These are phyloP conservation scores for Paulownia fortunei DNA, from an alignment of 257 asterid species.

Conservation along the genomic window DNA sequence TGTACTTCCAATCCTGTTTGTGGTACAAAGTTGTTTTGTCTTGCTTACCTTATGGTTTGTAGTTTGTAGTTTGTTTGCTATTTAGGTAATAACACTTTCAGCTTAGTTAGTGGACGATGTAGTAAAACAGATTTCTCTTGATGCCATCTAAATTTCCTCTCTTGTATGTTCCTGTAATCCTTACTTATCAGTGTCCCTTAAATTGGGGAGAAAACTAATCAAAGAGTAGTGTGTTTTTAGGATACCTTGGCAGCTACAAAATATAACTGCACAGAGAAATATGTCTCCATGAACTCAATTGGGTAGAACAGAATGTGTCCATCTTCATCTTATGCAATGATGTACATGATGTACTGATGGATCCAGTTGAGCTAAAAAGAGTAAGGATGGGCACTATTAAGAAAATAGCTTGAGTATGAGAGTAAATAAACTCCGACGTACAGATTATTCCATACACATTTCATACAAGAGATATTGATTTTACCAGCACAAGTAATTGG, in stretches of 20 bases:
- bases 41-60: conserved; percentile 7
- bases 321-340: not conserved
- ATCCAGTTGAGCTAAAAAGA: not conserved
- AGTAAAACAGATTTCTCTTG: not conserved
- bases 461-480: not conserved
- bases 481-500: not conserved
- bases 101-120: not conserved
- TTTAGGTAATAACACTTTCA: not conserved
- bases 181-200: not conserved
- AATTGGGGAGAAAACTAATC: not conserved
- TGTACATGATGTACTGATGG: not conserved
- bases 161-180: not conserved
- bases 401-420: not conserved
- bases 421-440: not conserved
- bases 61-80: conserved; percentile 5
- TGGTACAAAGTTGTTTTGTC: not conserved
- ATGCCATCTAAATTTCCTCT: not conserved
- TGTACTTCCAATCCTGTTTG: conserved; percentile 3
- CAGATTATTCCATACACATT: not conserved
- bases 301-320: not conserved
- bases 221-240: not conserved
- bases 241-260: not conserved
- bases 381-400: not conserved
- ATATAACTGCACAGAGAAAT: not conserved
- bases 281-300: not conserved